Evolutionary conservation across 1,284 basidiomycete species (phyloP).

Genomic region (Hymenochaete sp.): DNA sequence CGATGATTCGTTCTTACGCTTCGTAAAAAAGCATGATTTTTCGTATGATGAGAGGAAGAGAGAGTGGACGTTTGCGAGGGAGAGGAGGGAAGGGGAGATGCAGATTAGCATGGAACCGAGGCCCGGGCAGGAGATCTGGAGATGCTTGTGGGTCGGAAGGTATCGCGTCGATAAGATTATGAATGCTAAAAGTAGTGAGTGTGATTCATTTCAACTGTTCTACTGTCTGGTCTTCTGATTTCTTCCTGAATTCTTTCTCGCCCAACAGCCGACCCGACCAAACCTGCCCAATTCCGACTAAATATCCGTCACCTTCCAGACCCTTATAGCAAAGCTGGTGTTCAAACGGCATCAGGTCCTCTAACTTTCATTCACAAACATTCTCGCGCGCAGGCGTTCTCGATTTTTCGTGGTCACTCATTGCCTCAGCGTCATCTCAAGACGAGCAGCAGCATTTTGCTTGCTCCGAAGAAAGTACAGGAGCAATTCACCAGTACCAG

Average conservation of each 20-base stretch:
- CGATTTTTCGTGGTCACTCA: conserved; percentile 57
- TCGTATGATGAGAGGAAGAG: conserved; percentile 36
- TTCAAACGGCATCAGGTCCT: conserved; percentile 48
- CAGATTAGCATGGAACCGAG: conserved; percentile 24
- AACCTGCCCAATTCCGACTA: conserved; percentile 58
- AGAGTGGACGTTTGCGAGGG: conserved; percentile 58
- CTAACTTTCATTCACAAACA: conserved; percentile 67
- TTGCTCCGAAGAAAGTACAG: conserved; percentile 64
- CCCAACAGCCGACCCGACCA: conserved; percentile 41
- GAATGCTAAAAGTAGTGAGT: conserved; percentile 14
- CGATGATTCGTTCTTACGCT: conserved; percentile 53
- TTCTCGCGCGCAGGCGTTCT: conserved; percentile 66
- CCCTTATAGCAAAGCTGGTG: conserved; percentile 34
- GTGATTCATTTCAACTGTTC: conserved; percentile 13
- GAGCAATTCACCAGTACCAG: conserved; percentile 70
- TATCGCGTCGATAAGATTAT: conserved; percentile 50
- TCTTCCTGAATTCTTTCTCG: too few relatives aligned
- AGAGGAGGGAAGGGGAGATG: conserved; percentile 34
- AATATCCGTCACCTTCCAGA: conserved; percentile 49
- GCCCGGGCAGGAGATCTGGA: conserved; percentile 58
- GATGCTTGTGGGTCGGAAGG: conserved; percentile 52
- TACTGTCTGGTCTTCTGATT: conserved; percentile 2
- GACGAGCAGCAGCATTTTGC: conserved; percentile 43
- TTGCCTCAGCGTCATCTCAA: conserved; percentile 31
- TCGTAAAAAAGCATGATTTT: conserved; percentile 35